Conservation (phyloP, 345 rosid species). For the Eucalyptus dawsonii region DNA sequence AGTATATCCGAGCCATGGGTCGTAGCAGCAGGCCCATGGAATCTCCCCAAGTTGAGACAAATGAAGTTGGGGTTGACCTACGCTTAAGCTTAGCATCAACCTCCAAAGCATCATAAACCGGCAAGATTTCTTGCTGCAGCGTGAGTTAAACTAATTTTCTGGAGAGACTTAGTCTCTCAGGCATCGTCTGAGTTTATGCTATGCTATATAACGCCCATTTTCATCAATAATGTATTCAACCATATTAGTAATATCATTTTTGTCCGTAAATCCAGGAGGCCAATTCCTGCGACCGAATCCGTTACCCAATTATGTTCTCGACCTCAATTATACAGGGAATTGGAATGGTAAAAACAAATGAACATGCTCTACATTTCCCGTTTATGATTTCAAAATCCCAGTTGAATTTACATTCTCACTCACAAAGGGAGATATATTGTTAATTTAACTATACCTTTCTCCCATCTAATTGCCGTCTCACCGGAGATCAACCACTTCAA, state of each 20-base stretch:
- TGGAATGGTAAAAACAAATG: neutral
- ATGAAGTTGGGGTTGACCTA: neutral
- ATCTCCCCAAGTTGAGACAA: neutral
- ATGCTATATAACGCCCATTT: neutral
- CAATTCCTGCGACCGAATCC: neutral
- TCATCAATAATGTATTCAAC: neutral
- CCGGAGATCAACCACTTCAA: conserved; percentile 86
- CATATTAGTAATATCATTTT: neutral
- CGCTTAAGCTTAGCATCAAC: neutral
- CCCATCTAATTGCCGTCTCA: neutral
- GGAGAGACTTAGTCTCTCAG: neutral
- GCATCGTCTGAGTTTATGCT: neutral
- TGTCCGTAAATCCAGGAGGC: neutral
- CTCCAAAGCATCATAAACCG: neutral
- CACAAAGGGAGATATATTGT: neutral
- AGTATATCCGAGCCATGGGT: neutral
- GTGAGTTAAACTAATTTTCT: neutral
- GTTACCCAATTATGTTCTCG: neutral
- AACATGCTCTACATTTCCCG: neutral
- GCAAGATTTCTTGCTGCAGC: neutral
- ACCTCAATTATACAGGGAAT: neutral
- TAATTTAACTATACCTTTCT: neutral
- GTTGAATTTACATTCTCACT: neutral
- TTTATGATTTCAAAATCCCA: neutral
- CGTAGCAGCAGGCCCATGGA: neutral